Percentiles rank a stretch among this genome's conserved stretches.
Evolutionary conservation across 768 basidiomycete species (phyloP).

Genomic region (Tulasnella sp.): DNA sequence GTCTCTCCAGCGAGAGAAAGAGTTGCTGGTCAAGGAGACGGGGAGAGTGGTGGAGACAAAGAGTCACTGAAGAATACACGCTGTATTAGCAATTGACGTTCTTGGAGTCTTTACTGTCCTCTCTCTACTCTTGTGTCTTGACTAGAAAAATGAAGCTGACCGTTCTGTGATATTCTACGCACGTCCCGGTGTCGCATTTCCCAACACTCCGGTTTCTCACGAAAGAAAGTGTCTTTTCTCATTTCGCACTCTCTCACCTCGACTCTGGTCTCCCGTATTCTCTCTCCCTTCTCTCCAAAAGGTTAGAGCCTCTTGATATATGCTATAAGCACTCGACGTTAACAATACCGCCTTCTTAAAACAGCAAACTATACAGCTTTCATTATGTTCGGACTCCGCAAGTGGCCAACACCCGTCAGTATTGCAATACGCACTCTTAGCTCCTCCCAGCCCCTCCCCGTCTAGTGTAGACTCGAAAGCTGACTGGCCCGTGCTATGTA

Average conservation of each 20-base stretch:
- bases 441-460: neutral
- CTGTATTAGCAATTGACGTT: neutral
- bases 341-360: neutral
- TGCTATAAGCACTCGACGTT: neutral
- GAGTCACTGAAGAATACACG: neutral
- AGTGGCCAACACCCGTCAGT: conserved; percentile 68
- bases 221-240: neutral
- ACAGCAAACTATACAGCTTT: neutral
- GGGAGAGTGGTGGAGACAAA: conserved; percentile 16
- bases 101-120: neutral
- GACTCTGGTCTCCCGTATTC: neutral
- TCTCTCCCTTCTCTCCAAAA: conserved; percentile 2
- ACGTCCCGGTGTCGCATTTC: neutral
- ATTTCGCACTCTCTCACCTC: conserved; percentile 8
- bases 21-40: conserved; percentile 19
- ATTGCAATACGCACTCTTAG: conserved; percentile 37
- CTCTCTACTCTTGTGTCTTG: neutral
- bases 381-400: conserved; percentile 59
- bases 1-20: conserved; percentile 4
- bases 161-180: neutral
- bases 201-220: conserved; percentile 12
- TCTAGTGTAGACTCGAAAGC: neutral
- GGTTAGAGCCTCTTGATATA: neutral
- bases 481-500: conserved; percentile 14
- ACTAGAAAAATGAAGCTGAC: neutral